Evolutionary conservation across 2,329 filamentous ascomycete species (phyloP).

Genomic region (Beauveria asiatica): DNA sequence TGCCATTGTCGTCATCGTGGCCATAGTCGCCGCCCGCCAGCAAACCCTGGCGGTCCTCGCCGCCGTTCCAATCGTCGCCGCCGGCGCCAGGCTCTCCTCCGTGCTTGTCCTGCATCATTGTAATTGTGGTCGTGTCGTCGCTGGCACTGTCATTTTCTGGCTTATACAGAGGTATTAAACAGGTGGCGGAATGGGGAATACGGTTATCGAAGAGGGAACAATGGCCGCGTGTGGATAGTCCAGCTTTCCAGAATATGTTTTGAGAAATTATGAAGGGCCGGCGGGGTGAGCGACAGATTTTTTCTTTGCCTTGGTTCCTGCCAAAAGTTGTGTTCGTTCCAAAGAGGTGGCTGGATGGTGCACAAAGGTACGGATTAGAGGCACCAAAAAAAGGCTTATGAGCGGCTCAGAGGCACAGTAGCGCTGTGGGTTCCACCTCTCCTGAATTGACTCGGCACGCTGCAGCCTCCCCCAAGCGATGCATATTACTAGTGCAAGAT

Average conservation of each 20-base stretch:
- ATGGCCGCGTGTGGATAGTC: background rate
- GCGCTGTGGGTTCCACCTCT: background rate
- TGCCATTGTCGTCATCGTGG: slow-evolving; percentile 7
- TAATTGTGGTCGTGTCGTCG: slow-evolving; percentile 12
- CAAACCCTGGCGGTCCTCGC: slow-evolving; percentile 18
- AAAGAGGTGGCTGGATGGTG: background rate
- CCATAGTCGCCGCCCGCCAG: slow-evolving; percentile 14
- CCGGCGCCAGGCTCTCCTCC: slow-evolving; percentile 1
- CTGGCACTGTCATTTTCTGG: slow-evolving; percentile 7
- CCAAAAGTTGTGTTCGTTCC: background rate
- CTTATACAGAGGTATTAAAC: background rate
- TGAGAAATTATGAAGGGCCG: background rate
- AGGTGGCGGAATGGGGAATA: background rate
- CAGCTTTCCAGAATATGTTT: background rate
- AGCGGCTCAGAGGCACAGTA: background rate
- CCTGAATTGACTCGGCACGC: background rate
- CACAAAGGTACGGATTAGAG: too few relatives aligned
- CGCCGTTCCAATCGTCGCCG: slow-evolving; percentile 10
- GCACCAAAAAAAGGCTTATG: background rate
- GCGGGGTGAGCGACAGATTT: background rate
- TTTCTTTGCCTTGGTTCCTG: background rate
- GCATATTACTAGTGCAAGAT: background rate
- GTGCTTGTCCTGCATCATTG: slow-evolving; percentile 9
- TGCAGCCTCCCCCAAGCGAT: background rate
- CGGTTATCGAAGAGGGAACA: background rate